Evolutionary conservation across 768 basidiomycete species (phyloP).

Genomic region (Russula vinacea): DNA sequence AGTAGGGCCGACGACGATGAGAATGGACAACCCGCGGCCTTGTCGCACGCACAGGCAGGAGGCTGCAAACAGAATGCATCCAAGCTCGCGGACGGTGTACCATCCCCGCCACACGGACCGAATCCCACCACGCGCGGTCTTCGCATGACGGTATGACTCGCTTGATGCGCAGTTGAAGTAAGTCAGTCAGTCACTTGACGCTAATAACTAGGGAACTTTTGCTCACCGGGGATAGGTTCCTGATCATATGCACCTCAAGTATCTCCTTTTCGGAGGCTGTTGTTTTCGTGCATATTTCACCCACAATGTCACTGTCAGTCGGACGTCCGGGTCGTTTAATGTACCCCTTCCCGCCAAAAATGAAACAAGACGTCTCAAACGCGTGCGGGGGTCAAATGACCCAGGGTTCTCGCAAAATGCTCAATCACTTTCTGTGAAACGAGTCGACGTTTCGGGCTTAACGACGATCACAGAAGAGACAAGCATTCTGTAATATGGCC

Average conservation of each 20-base stretch:
- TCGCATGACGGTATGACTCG: background rate
- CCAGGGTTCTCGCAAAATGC: background rate
- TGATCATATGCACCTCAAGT: background rate
- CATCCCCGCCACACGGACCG: background rate
- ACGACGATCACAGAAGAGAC: background rate
- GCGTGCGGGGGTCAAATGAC: background rate
- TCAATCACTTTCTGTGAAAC: background rate
- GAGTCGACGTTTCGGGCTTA: background rate
- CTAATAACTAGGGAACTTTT: background rate
- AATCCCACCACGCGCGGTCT: background rate
- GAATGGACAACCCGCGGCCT: background rate
- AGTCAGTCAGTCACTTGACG: background rate
- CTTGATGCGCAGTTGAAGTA: background rate
- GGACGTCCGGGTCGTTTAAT: background rate
- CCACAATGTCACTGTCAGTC: background rate
- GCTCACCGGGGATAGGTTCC: background rate
- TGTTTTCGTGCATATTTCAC: background rate
- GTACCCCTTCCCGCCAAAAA: background rate
- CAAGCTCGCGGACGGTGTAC: no score
- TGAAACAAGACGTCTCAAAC: background rate
- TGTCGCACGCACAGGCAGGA: background rate
- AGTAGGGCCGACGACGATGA: background rate
- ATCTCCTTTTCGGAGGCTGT: background rate
- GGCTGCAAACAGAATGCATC: no score
- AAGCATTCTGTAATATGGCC: background rate